Conservation (phyloP, 164 flowering plant species). For the Tetrastigma voinierianum region DNA sequence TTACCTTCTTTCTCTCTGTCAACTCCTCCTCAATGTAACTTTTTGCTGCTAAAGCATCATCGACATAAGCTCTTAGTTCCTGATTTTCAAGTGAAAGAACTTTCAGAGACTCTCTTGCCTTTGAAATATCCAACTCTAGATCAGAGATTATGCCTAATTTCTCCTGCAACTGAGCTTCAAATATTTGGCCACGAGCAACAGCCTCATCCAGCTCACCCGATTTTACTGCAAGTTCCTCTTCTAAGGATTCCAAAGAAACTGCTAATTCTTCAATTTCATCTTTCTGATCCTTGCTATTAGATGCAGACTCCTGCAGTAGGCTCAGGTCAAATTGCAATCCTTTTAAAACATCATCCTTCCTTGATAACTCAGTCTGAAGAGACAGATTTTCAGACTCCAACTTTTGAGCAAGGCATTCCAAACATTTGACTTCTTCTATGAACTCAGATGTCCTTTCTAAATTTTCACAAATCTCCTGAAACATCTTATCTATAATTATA, state of each 20-base stretch:
- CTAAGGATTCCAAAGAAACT: slow-evolving; percentile 47
- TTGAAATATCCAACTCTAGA: slow-evolving; percentile 50
- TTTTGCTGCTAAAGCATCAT: slow-evolving; percentile 41
- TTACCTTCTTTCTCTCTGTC: slow-evolving; percentile 32
- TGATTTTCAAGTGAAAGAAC: slow-evolving; percentile 39
- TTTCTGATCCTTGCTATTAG: slow-evolving; percentile 60
- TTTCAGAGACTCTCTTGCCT: slow-evolving; percentile 30
- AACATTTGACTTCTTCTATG: slow-evolving; percentile 38
- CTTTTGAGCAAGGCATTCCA: slow-evolving; percentile 45
- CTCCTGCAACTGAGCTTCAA: slow-evolving; percentile 60
- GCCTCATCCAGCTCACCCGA: slow-evolving; percentile 55
- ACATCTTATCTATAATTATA: slow-evolving; percentile 30
- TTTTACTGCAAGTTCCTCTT: slow-evolving; percentile 50
- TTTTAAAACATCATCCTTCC: slow-evolving; percentile 74
- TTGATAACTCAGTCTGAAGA: slow-evolving; percentile 55
- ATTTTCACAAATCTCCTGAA: slow-evolving; percentile 35
- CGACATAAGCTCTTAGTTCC: slow-evolving; percentile 40
- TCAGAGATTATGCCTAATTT: slow-evolving; percentile 38
- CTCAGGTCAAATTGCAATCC: slow-evolving; percentile 82
- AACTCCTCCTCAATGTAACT: slow-evolving; percentile 54
- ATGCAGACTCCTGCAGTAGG: slow-evolving; percentile 82
- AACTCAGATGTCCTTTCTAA: slow-evolving; percentile 32
- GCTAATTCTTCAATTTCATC: slow-evolving; percentile 63
- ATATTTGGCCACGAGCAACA: slow-evolving; percentile 32
- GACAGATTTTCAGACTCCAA: slow-evolving; percentile 45